These are phyloP conservation scores for Candida suzukii DNA, from an alignment of 805 yeast species.

Conservation along the genomic window DNA sequence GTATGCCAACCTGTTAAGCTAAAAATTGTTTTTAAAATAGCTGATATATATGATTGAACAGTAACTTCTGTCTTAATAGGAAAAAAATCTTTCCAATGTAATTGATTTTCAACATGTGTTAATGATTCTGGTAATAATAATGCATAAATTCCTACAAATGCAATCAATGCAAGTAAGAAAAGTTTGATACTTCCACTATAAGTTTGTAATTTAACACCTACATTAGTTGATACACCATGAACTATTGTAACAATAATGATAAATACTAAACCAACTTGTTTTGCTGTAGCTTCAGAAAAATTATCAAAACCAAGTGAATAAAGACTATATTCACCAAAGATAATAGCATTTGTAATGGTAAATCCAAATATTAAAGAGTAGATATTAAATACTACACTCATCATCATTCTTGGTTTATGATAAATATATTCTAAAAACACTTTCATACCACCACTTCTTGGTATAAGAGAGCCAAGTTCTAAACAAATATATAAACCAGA, in stretches of 20 bases:
- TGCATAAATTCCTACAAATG: conserved; percentile 52
- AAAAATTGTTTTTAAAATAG: conserved; percentile 44
- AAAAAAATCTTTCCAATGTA: conserved; percentile 25
- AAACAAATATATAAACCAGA: conserved; percentile 61
- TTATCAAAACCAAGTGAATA: conserved; percentile 35
- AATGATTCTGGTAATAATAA: conserved; percentile 38
- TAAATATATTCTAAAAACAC: conserved; percentile 65
- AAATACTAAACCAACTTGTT: conserved; percentile 34
- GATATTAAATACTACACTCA: conserved; percentile 39
- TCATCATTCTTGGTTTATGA: conserved; percentile 47
- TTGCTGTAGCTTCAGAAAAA: conserved; percentile 30
- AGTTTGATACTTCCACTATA: conserved; percentile 56
- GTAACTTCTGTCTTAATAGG: conserved; percentile 24
- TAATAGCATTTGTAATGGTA: conserved; percentile 41
- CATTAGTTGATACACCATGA: conserved; percentile 53
- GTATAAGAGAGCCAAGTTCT: conserved; percentile 65
- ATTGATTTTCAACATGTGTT: conserved; percentile 37
- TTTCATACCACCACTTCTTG: conserved; percentile 72
- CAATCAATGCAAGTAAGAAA: conserved; percentile 43
- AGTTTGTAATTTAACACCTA: conserved; percentile 58
- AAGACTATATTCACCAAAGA: conserved; percentile 47
- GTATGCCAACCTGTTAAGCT: conserved; percentile 51
- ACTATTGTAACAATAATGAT: conserved; percentile 31
- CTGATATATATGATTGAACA: conserved; percentile 37
- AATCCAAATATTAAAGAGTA: conserved; percentile 46